Percentiles rank a stretch among this genome's conserved stretches.
These are phyloP conservation scores for Iris macrosiphon DNA, from an alignment of 106 monocot species.

Conservation along the genomic window DNA sequence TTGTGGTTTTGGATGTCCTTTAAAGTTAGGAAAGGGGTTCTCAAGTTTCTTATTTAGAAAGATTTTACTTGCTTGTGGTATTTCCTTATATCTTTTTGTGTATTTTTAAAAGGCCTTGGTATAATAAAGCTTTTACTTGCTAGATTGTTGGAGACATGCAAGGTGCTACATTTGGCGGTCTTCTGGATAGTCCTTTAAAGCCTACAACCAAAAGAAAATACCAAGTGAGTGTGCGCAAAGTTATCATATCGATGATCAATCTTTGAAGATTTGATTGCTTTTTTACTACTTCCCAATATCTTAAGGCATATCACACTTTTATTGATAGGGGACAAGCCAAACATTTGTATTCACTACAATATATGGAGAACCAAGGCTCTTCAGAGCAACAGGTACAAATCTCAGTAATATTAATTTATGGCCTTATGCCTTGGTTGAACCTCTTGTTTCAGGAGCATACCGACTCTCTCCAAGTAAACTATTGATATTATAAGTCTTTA, in stretches of 20 bases:
- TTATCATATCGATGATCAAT: too few species aligned
- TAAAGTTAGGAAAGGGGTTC: background rate
- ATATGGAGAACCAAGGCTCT: slow-evolving; percentile 85
- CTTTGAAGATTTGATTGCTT: too few species aligned
- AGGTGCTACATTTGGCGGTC: slow-evolving; percentile 92
- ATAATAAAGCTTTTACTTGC: background rate
- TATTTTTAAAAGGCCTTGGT: background rate
- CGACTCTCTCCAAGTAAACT: too few species aligned
- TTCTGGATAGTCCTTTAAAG: slow-evolving; percentile 66
- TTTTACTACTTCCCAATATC: too few species aligned
- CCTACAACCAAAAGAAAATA: slow-evolving; percentile 89
- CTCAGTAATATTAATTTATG: background rate
- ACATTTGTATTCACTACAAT: slow-evolving; percentile 88
- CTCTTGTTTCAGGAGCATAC: too few species aligned
- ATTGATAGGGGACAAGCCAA: slow-evolving; percentile 60
- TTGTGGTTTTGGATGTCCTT: background rate
- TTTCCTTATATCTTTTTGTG: background rate
- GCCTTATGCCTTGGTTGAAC: too few species aligned
- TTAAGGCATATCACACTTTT: too few species aligned
- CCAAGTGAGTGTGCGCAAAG: background rate
- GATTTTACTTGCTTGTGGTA: background rate
- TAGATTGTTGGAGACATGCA: slow-evolving; percentile 89
- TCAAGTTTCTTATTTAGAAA: background rate
- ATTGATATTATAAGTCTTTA: too few species aligned
- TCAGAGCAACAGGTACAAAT: slow-evolving; percentile 80